Evolutionary conservation across 345 rosid species (phyloP).

Genomic region (Populus ilicifolia): DNA sequence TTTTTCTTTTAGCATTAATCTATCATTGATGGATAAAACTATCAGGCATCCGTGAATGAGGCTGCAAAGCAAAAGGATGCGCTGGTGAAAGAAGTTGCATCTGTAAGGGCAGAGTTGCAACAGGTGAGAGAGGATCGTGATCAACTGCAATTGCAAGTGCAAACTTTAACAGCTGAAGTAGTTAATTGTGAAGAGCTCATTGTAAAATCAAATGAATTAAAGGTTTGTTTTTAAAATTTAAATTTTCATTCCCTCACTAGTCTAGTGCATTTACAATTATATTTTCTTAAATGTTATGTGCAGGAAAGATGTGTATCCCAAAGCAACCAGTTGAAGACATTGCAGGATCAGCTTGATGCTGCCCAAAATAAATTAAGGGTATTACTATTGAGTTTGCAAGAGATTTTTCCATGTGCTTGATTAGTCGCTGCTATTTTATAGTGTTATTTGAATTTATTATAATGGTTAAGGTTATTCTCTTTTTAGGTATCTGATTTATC

Average conservation of each 20-base stretch:
- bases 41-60: slow-evolving; percentile 75
- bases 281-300: slow-evolving; percentile 15
- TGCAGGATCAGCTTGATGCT: slow-evolving; percentile 59
- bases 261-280: neutral
- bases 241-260: neutral
- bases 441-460: slow-evolving; percentile 3
- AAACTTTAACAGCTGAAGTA: slow-evolving; percentile 49
- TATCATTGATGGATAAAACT: slow-evolving; percentile 7
- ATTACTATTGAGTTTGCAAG: slow-evolving; percentile 10
- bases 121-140: slow-evolving; percentile 70
- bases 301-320: slow-evolving; percentile 74
- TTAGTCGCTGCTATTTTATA: neutral
- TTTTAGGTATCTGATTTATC: slow-evolving; percentile 70
- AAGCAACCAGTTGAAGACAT: slow-evolving; percentile 50
- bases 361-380: slow-evolving; percentile 74
- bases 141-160: slow-evolving; percentile 44
- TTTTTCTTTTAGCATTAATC: neutral
- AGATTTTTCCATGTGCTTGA: neutral
- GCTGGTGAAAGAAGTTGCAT: slow-evolving; percentile 58
- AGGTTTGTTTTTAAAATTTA: slow-evolving; percentile 42
- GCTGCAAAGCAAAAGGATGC: slow-evolving; percentile 62
- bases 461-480: slow-evolving; percentile 6
- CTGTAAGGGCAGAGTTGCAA: slow-evolving; percentile 63
- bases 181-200: slow-evolving; percentile 63
- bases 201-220: slow-evolving; percentile 62